Conservation (phyloP, 2,329 filamentous ascomycete species). For the Sarocladiaceae sp. region DNA sequence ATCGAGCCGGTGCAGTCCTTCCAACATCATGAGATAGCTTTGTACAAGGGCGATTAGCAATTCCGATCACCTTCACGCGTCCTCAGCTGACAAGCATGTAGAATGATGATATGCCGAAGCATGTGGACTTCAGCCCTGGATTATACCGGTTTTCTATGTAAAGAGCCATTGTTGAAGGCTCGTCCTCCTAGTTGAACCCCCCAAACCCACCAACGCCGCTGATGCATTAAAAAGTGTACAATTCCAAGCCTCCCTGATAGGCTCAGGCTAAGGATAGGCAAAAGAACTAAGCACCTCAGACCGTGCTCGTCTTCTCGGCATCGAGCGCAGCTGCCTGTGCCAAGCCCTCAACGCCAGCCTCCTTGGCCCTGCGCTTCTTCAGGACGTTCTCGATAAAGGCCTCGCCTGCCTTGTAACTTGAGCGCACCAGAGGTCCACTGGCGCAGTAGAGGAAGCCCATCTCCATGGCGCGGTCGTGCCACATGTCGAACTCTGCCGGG, state of each 20-base stretch:
- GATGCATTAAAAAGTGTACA: slow-evolving; percentile 4
- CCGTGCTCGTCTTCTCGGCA: slow-evolving; percentile 17
- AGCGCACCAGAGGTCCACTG: slow-evolving; percentile 86
- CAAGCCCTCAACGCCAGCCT: slow-evolving; percentile 28
- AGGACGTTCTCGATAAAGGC: slow-evolving; percentile 98
- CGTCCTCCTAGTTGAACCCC: background rate
- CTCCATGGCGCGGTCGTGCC: slow-evolving; percentile 84
- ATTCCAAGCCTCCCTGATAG: background rate
- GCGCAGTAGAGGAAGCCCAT: slow-evolving; percentile 97
- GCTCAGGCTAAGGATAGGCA: no score
- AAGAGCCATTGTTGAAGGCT: slow-evolving; percentile 14
- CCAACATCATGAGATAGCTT: no score
- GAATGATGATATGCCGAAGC: background rate
- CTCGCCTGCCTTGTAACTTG: slow-evolving; percentile 96
- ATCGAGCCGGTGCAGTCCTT: no score
- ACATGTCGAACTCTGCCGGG: slow-evolving; percentile 85
- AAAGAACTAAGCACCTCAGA: no score
- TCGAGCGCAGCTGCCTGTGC: slow-evolving; percentile 37
- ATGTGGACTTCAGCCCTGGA: background rate
- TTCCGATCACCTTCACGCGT: no score
- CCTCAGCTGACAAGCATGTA: no score
- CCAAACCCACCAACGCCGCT: background rate
- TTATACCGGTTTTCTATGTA: background rate
- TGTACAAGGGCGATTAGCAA: no score
- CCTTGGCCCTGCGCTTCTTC: slow-evolving; percentile 63